Conservation (phyloP, 805 yeast genomes). For the Hanseniaspora guilliermondii region DNA sequence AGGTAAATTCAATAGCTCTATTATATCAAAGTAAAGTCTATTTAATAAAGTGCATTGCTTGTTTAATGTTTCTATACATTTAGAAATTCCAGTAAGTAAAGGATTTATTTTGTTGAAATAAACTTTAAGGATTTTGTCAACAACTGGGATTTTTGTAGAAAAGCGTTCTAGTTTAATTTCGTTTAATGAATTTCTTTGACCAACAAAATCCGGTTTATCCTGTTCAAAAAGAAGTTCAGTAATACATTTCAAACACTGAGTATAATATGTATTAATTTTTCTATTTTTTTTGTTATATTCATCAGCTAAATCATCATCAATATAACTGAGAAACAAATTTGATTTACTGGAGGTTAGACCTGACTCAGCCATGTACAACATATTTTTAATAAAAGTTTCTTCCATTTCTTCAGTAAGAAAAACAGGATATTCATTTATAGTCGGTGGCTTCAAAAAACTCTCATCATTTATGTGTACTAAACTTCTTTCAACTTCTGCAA, state of each 20-base stretch:
- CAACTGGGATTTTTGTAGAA: constrained; percentile 16
- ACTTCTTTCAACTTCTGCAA: constrained; percentile 14
- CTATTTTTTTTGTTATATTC: not conserved
- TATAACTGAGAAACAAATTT: not conserved
- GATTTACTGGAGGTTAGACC: not conserved
- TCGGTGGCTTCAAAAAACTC: constrained; percentile 6
- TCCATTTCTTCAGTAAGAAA: constrained; percentile 12
- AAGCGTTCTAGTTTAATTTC: not conserved
- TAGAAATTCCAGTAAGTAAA: not conserved
- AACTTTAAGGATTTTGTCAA: not conserved
- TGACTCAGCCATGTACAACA: not conserved
- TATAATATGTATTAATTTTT: not conserved
- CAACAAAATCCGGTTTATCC: not conserved
- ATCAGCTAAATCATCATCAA: constrained; percentile 21
- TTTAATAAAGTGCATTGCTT: constrained; percentile 23
- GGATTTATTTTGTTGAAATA: not conserved
- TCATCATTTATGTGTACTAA: constrained; percentile 18
- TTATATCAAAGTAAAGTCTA: constrained; percentile 15
- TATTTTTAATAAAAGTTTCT: constrained; percentile 15
- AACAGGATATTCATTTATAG: not conserved
- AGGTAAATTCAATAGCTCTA: constrained; percentile 21
- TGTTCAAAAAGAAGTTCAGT: not conserved
- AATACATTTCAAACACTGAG: not conserved
- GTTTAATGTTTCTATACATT: constrained; percentile 17
- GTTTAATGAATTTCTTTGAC: not conserved